Evolutionary conservation across 2,329 filamentous ascomycete species (phyloP), one percentile per base, ranked within the genome.

Genomic region (Diaporthe humulicola): DNA sequence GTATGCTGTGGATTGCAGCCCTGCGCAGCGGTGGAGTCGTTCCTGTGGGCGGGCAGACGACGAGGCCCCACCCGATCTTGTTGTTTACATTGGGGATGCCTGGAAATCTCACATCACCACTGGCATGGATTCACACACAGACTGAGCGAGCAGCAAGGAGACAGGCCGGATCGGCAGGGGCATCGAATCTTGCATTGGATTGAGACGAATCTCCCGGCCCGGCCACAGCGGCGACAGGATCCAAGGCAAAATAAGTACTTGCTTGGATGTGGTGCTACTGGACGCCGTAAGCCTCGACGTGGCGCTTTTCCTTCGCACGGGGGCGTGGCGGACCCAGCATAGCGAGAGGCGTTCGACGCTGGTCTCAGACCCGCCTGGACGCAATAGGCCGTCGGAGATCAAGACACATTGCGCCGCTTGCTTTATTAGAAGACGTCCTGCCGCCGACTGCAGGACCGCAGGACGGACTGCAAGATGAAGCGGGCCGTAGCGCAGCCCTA

Each of bases 151-250:
- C 61, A 48, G 42, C 42, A 67, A 50, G 45, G 64, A 67, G 42
- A 15, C 45, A 14, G 64, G 22, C 45, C 64, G 45, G 64, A 67
- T 67, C 30, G 64, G 64, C 45, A 67, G 61, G 45, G 61, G 61
- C 61, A 8, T 38, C 61, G 38, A 67, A 52, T 25, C 45, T 52
- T 38, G 45, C 28, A n/a, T 36, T 36, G 42, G 72, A 71, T 74
- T 58, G 72, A 22, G 17, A 48, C 15, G 25, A 40, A 25, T 42
- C 38, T 61, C 17, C 12, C 17, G 42, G 42, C 19, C 45, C 6
- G 45, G 45, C 45, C 45, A 48, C 45, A 50, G 22, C 1, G 22
- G n/a, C 12, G 45, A 28, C 45, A 36, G 42, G 33, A 48, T 42
- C 33, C 58, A 42, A 25, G 4, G 6, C 30, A 33, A 22, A 30